Evolutionary conservation across 2,329 filamentous ascomycete genomes (phyloP), one percentile per base, ranked within the genome.

Genomic region (Aspergillus sp.): DNA sequence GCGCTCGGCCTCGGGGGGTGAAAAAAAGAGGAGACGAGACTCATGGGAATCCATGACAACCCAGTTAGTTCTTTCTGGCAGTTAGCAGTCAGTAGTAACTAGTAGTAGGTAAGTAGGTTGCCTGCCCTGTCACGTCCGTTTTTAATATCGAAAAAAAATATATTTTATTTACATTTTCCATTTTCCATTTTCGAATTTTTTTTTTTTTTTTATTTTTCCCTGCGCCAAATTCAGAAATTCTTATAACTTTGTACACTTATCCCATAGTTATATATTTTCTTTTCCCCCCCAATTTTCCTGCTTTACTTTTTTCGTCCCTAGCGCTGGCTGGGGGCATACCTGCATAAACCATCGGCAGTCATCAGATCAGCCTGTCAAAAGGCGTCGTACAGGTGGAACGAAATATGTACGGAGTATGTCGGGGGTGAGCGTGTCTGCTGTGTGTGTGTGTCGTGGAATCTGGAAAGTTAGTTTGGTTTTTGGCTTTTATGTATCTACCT

Each of bases 361-460:
- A 58, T 47, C 49, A 58, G 56, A 53, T 58, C 56, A 53, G 49
- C 49, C 56, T 53, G 56, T 53, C 38, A 58, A 36, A 36, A 53
- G 27, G 42, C 48, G 25, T 53, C 50, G 36, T 27, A 53, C 23
- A 42, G 48, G 56, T 48, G 56, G 56, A 38, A 48, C 54, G 11
- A 47, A 32, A 50, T 19, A 50, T 50, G 52, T 54, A 42, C 36
- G 36, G 27, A 39, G 32, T 30, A 27, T 32, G 44, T 44, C 41
- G 41, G 41, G 41, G 17, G 41, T 44, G 10, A 1, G 21, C 17
- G 11, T 13, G 32, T 36, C 27, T 30, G 32, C 27, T 30, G 30
- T 32, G 30, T 44, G 30, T 36, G 11, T 44, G 8, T 17, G 41
- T 21, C 15, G n/a, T 32, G 47, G 47, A 50, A 50, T 50, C 47